Evolutionary conservation across 2,329 filamentous ascomycete genomes (phyloP).

Genomic region (Xylariomycetidae sp.): DNA sequence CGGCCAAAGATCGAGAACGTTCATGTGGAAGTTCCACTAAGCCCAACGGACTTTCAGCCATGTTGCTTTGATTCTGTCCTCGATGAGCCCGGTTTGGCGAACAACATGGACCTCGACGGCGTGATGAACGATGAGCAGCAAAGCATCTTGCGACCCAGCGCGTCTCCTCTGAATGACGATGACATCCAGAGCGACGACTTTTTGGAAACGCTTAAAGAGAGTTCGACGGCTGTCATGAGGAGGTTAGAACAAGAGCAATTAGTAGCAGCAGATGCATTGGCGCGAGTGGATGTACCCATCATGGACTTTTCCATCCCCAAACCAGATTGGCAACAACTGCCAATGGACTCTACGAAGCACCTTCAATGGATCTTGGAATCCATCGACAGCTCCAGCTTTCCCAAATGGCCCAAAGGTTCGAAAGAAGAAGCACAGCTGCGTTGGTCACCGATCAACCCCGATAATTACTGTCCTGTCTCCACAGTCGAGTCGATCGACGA

Average conservation of each 20-base stretch:
- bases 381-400: slow-evolving; percentile 5
- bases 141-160: background rate
- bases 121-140: slow-evolving; percentile 4
- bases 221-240: slow-evolving; percentile 8
- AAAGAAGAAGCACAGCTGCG: slow-evolving; percentile 15
- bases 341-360: slow-evolving; percentile 11
- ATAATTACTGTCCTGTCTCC: slow-evolving; percentile 8
- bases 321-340: slow-evolving; percentile 16
- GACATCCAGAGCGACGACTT: slow-evolving; percentile 11
- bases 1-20: slow-evolving; percentile 11
- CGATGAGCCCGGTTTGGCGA: too few relatives aligned
- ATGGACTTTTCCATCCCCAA: slow-evolving; percentile 23
- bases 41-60: too few relatives aligned
- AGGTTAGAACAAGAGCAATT: slow-evolving; percentile 23
- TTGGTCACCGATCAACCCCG: slow-evolving; percentile 22
- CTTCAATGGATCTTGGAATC: slow-evolving; percentile 11
- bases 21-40: slow-evolving; percentile 22
- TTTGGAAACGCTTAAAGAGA: slow-evolving; percentile 11
- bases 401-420: slow-evolving; percentile 10
- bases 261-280: slow-evolving; percentile 18
- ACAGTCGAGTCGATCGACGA: slow-evolving; percentile 17
- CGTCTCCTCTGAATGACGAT: background rate
- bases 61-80: too few relatives aligned
- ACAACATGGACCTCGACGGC: slow-evolving; percentile 14
- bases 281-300: slow-evolving; percentile 21